Percentiles rank a stretch among this genome's conserved stretches.
phyloP scores from a whole-genome alignment of 306 rosid genomes.

The Hippophae gyantsensis region DNA sequence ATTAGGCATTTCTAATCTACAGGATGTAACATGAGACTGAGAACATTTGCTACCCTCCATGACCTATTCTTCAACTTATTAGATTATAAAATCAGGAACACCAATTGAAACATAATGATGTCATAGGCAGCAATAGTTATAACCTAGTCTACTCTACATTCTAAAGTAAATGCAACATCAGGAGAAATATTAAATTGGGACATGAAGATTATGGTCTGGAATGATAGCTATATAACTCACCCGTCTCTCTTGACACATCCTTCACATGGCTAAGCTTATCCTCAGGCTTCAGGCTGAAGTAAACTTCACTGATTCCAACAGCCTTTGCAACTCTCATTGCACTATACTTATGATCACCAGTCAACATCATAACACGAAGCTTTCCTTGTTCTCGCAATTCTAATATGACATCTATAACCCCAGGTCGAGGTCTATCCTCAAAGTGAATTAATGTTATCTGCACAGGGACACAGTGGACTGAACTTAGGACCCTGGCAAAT shows the following conservation, averaged over 20 bases:
- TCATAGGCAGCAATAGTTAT: too few species aligned
- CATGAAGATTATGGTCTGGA: background rate
- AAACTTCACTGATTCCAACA: constrained; percentile 74
- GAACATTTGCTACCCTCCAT: too few species aligned
- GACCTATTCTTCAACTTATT: too few species aligned
- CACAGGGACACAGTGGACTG: constrained; percentile 6
- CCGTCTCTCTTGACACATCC: constrained; percentile 76
- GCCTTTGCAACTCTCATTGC: constrained; percentile 88
- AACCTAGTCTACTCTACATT: background rate
- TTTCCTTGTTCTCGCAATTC: constrained; percentile 66
- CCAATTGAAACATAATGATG: too few species aligned
- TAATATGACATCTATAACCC: constrained; percentile 56
- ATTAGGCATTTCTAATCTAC: too few species aligned
- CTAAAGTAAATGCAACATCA: constrained; percentile 10
- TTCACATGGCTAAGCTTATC: constrained; percentile 87
- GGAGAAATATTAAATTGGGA: background rate
- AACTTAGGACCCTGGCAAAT: constrained; percentile 3
- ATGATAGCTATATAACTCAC: constrained; percentile 25
- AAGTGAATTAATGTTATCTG: constrained; percentile 92
- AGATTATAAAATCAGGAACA: too few species aligned
- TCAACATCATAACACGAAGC: constrained; percentile 83
- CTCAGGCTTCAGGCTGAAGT: constrained; percentile 90
- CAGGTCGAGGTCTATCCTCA: constrained; percentile 91
- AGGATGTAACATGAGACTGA: too few species aligned
- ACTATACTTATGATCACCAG: constrained; percentile 87